Conservation (phyloP, 129 eudicot genomes). For the Arctium minus region DNA sequence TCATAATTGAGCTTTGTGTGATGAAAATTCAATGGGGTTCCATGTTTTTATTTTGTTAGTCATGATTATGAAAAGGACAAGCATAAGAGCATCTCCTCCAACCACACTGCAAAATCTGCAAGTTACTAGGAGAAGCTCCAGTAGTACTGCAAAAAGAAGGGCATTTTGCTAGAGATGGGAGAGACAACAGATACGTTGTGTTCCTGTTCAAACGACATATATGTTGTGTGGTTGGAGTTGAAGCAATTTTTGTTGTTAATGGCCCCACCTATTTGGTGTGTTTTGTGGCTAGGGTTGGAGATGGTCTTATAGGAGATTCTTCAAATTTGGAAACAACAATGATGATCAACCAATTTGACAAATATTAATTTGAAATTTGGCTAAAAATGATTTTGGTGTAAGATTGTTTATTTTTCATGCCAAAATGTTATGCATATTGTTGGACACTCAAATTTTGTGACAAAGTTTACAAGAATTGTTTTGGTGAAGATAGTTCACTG, state of each 20-base stretch:
- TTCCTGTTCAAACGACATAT: not conserved
- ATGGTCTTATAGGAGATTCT: not conserved
- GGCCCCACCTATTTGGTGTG: not conserved
- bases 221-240: not conserved
- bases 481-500: no score
- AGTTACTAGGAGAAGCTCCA: not conserved
- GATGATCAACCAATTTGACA: not conserved
- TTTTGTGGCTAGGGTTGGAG: not conserved
- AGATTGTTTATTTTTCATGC: not conserved
- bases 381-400: not conserved
- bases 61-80: conserved; percentile 3
- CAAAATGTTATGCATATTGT: not conserved
- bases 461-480: not conserved
- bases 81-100: not conserved
- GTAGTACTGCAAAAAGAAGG: not conserved
- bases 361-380: not conserved
- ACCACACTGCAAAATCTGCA: not conserved
- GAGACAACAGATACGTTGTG: not conserved
- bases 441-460: not conserved
- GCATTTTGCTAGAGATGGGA: not conserved
- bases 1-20: not conserved
- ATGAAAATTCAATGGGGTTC: not conserved
- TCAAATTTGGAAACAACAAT: not conserved
- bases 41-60: not conserved
- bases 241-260: not conserved